phyloP scores from a whole-genome alignment of 2,329 filamentous ascomycete species.

The Xylariales sp. region DNA sequence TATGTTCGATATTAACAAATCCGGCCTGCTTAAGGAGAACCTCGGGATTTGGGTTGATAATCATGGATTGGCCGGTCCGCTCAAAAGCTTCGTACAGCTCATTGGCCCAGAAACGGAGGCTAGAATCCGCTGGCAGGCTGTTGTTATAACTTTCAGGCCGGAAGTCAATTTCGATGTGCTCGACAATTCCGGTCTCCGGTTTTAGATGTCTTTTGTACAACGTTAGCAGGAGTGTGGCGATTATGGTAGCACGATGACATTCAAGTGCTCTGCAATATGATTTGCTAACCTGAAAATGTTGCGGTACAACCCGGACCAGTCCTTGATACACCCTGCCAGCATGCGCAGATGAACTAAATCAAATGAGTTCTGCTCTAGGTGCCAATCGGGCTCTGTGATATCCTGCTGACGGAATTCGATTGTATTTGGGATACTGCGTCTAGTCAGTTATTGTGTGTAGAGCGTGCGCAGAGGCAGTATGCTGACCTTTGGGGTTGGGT shows the following conservation, averaged over 20 bases:
- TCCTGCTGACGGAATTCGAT: conserved; percentile 68
- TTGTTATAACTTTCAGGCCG: conserved; percentile 67
- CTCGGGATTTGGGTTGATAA: conserved; percentile 50
- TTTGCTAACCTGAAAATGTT: conserved; percentile 59
- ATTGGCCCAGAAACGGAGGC: conserved; percentile 65
- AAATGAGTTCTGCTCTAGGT: conserved; percentile 50
- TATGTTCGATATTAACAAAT: conserved; percentile 74
- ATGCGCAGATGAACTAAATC: conserved; percentile 82
- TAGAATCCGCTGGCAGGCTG: conserved; percentile 51
- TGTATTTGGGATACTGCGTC: conserved; percentile 63
- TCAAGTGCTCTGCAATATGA: neutral
- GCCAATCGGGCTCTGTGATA: conserved; percentile 70
- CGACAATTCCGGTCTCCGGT: conserved; percentile 70
- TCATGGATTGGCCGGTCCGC: conserved; percentile 60
- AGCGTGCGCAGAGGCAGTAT: neutral
- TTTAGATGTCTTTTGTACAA: conserved; percentile 61
- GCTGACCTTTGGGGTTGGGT: conserved; percentile 30
- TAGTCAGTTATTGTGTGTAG: conserved; percentile 7
- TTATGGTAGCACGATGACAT: neutral
- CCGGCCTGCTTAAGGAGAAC: conserved; percentile 63
- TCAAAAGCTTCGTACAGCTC: conserved; percentile 66
- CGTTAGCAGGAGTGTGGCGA: conserved; percentile 13
- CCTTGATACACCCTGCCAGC: conserved; percentile 71
- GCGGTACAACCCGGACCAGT: conserved; percentile 71
- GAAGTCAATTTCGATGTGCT: conserved; percentile 89